Percentiles rank a stretch among this genome's conserved stretches.
These are phyloP conservation scores for Physcomitrellopsis africana DNA, from an alignment of 225 moss, liverwort and hornwort species.

Conservation along the genomic window DNA sequence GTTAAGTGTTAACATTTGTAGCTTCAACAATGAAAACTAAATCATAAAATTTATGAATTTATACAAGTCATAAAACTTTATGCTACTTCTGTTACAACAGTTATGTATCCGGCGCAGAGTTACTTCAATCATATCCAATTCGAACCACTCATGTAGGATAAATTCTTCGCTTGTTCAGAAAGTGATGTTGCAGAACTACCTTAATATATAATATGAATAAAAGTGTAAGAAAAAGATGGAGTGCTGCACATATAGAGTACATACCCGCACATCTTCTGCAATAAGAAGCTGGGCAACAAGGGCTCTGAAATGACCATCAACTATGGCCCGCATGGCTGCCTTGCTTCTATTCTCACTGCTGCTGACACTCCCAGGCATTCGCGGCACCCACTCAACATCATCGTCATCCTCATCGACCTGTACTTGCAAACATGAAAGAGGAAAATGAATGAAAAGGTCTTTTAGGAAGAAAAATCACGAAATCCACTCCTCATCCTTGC, in stretches of 20 bases:
- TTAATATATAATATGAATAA: conserved; percentile 11
- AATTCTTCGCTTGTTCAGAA: not conserved
- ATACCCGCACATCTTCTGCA: conserved; percentile 59
- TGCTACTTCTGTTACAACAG: conserved; percentile 2
- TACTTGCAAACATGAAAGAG: conserved; percentile 27
- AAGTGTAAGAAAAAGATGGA: conserved; percentile 21
- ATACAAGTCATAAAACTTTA: not conserved
- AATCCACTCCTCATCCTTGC: not conserved
- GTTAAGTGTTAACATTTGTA: not conserved
- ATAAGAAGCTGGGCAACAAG: conserved; percentile 86
- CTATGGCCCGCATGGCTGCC: conserved; percentile 80
- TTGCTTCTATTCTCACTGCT: conserved; percentile 79
- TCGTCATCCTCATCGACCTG: conserved; percentile 75
- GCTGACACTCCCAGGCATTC: conserved; percentile 74
- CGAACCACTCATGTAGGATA: not conserved
- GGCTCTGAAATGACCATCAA: conserved; percentile 78
- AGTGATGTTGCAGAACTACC: not conserved
- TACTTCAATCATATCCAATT: not conserved
- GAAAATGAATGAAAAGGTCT: not conserved
- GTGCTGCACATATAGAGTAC: conserved; percentile 12
- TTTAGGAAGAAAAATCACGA: conserved; percentile 10
- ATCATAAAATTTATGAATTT: not conserved
- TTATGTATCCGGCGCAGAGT: not conserved
- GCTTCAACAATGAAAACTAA: conserved; percentile 22
- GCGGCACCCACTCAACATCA: conserved; percentile 66